Conservation (phyloP, 2,329 filamentous ascomycete genomes). For the Catunica adiposa region DNA sequence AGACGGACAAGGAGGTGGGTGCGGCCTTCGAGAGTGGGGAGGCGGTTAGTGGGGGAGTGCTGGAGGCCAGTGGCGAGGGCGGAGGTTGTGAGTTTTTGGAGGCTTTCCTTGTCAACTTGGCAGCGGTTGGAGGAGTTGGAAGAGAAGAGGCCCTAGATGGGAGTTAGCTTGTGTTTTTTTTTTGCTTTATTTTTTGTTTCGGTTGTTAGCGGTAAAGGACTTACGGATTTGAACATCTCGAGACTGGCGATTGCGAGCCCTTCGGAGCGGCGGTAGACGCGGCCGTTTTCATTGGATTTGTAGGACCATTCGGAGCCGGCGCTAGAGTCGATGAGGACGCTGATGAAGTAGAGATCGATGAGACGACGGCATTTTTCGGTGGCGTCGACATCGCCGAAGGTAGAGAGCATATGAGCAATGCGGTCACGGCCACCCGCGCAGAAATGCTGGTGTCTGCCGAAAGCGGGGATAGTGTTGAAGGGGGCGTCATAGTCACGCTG, state of each 20-base stretch:
- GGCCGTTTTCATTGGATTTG: conserved; percentile 76
- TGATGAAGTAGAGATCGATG: conserved; percentile 63
- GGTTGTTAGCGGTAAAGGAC: too few relatives aligned
- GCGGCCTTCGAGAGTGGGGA: conserved; percentile 74
- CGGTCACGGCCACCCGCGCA: conserved; percentile 62
- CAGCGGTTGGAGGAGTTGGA: conserved; percentile 64
- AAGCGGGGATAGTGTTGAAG: conserved; percentile 56
- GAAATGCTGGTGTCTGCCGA: conserved; percentile 74
- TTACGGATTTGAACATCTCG: conserved; percentile 79
- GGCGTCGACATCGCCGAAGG: conserved; percentile 53
- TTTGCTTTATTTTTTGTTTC: neutral
- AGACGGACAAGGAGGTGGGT: conserved; percentile 63
- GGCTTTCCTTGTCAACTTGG: conserved; percentile 73
- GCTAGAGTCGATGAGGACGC: conserved; percentile 71
- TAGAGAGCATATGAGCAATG: conserved; percentile 51
- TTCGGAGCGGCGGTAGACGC: conserved; percentile 69
- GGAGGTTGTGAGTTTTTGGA: conserved; percentile 58
- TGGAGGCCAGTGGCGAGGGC: conserved; percentile 69
- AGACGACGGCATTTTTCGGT: conserved; percentile 59
- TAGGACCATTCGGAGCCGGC: conserved; percentile 86
- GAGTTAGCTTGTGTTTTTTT: neutral
- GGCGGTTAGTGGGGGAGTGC: conserved; percentile 60
- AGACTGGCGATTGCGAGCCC: conserved; percentile 60
- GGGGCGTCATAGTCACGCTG: conserved; percentile 40
- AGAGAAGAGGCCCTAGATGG: conserved; percentile 59